These are phyloP conservation scores for Ophiostoma australiae DNA, from an alignment of 2,329 filamentous ascomycete species.

Conservation along the genomic window DNA sequence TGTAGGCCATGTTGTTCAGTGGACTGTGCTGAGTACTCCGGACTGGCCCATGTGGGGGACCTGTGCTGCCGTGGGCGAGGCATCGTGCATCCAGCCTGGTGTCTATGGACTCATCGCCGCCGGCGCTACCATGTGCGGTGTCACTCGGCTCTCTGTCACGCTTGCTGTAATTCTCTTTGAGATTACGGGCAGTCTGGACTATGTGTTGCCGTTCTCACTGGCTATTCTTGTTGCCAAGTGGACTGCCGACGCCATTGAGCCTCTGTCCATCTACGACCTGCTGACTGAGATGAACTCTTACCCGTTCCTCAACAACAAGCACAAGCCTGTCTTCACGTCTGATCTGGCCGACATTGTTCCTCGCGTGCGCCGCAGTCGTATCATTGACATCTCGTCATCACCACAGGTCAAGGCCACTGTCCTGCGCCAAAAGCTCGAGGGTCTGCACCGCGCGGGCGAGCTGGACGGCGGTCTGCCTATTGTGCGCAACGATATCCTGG, in stretches of 20 bases:
- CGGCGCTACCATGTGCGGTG: conserved; percentile 95
- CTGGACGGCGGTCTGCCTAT: conserved; percentile 90
- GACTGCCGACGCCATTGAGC: conserved; percentile 93
- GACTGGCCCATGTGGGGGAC: conserved; percentile 66
- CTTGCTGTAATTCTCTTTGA: conserved; percentile 94
- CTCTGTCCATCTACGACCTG: conserved; percentile 90
- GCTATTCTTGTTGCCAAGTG: conserved; percentile 94
- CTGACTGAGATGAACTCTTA: conserved; percentile 97
- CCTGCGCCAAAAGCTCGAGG: conserved; percentile 74
- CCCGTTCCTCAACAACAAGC: conserved; percentile 94
- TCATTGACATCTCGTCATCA: conserved; percentile 84
- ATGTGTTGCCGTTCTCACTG: conserved; percentile 90
- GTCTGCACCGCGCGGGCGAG: conserved; percentile 79
- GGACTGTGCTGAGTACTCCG: conserved; percentile 68
- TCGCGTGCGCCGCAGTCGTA: conserved; percentile 64
- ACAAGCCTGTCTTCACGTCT: conserved; percentile 83
- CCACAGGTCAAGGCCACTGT: conserved; percentile 71
- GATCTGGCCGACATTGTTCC: conserved; percentile 83
- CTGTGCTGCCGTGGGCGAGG: conserved; percentile 65
- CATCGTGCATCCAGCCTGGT: conserved; percentile 89
- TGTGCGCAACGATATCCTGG: conserved; percentile 69
- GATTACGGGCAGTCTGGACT: conserved; percentile 87
- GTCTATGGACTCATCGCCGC: conserved; percentile 93
- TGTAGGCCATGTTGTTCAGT: conserved; percentile 80
- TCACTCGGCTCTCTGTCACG: conserved; percentile 88